These are phyloP conservation scores for Solanum boliviense DNA, from an alignment of 257 asterid genomes.

Conservation along the genomic window DNA sequence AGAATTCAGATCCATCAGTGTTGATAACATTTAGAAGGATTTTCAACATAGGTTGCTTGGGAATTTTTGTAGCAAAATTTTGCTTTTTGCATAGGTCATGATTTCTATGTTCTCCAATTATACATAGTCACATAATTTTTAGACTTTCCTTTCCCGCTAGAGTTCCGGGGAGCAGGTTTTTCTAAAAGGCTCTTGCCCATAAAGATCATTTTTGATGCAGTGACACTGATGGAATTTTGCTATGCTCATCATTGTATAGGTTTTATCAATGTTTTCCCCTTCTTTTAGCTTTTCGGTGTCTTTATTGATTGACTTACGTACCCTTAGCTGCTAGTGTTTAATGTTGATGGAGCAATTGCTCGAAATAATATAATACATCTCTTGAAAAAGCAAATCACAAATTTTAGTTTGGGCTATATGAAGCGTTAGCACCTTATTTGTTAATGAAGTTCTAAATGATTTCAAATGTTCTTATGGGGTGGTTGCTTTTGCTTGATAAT, in stretches of 20 bases:
- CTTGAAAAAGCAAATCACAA: constrained; percentile 3
- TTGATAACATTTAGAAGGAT: constrained; percentile 12
- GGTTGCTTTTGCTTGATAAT: neutral
- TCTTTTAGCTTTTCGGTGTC: neutral
- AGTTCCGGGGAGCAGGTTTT: constrained; percentile 17
- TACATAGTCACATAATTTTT: constrained; percentile 11
- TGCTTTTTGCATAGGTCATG: constrained; percentile 21
- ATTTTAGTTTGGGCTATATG: constrained; percentile 16
- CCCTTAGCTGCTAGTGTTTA: constrained; percentile 26
- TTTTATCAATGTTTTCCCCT: neutral
- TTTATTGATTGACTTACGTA: constrained; percentile 1
- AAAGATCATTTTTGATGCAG: neutral
- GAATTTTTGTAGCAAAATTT: constrained; percentile 12
- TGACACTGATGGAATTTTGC: constrained; percentile 15
- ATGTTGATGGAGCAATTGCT: constrained; percentile 24
- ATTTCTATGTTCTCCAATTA: constrained; percentile 10
- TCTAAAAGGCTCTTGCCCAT: constrained; percentile 9
- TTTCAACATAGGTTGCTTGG: constrained; percentile 22
- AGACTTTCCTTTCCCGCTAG: constrained; percentile 1
- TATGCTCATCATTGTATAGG: constrained; percentile 27
- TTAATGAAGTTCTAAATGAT: neutral
- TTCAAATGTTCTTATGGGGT: neutral
- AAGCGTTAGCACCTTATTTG: constrained; percentile 13
- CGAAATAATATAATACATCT: constrained; percentile 22
- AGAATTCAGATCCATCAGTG: neutral